Evolutionary conservation across 257 asterid genomes (phyloP).

Genomic region (Solanum corneliomulleri): DNA sequence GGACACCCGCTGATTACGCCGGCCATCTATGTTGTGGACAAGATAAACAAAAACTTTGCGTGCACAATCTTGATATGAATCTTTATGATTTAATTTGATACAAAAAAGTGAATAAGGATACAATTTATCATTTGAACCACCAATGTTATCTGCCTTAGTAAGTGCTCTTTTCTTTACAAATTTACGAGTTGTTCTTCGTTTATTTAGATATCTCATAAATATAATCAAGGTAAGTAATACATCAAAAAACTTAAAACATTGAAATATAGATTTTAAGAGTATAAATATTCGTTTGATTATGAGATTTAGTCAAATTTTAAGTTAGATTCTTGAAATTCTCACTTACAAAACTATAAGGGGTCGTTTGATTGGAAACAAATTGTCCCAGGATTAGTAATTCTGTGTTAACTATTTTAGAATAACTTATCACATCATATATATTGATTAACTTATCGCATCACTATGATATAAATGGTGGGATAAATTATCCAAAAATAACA

Average conservation of each 20-base stretch:
- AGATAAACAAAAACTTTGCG: not conserved
- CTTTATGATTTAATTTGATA: not conserved
- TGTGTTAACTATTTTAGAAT: too few species aligned
- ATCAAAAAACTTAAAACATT: not conserved
- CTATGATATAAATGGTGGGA: too few species aligned
- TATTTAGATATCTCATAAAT: not conserved
- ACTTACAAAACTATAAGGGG: too few species aligned
- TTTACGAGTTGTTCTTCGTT: not conserved
- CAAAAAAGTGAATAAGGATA: not conserved
- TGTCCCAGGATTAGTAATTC: too few species aligned
- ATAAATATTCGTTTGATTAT: too few species aligned
- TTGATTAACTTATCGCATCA: too few species aligned
- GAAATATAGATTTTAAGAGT: not conserved
- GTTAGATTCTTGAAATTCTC: too few species aligned
- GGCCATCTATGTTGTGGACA: not conserved
- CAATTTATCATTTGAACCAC: not conserved
- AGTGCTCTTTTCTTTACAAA: fast-evolving
- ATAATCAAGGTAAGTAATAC: not conserved
- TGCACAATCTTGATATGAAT: not conserved
- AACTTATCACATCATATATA: too few species aligned
- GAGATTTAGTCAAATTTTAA: too few species aligned
- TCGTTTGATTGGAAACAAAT: too few species aligned
- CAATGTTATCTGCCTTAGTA: not conserved
- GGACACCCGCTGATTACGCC: not conserved
- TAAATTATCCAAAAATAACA: too few species aligned